Evolutionary conservation across 441 rosid genomes (phyloP).

Genomic region (Pelargonium citronellum): DNA sequence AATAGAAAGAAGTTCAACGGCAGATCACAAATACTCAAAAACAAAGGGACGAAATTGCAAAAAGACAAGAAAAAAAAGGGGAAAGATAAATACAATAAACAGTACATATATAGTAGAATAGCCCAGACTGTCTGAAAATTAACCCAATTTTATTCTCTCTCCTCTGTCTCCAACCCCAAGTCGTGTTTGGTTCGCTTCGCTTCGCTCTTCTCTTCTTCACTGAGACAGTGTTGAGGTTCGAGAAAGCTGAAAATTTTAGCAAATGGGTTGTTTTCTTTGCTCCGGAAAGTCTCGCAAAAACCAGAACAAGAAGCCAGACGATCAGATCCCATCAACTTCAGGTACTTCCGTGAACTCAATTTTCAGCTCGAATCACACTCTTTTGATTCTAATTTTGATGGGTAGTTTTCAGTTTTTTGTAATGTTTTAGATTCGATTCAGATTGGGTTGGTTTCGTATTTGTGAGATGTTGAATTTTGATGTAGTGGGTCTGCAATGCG

Average conservation of each 20-base stretch:
- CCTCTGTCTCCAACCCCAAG: neutral
- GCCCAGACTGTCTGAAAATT: neutral
- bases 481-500: no score
- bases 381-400: neutral
- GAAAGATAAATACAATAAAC: neutral
- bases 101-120: neutral
- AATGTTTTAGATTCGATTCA: neutral
- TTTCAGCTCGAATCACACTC: neutral
- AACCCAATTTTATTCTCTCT: neutral
- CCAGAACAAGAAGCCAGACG: conserved; percentile 30
- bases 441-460: neutral
- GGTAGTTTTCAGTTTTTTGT: neutral
- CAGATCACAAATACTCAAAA: neutral
- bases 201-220: neutral
- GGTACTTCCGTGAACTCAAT: conserved; percentile 26
- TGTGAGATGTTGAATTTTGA: neutral
- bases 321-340: conserved; percentile 42
- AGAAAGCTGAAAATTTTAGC: conserved; percentile 7
- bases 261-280: conserved; percentile 77
- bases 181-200: neutral
- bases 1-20: neutral
- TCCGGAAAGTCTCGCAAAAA: conserved; percentile 51
- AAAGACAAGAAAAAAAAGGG: neutral
- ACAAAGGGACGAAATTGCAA: neutral
- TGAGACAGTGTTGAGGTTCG: neutral